A percentile compares a stretch with the other conserved stretches of the same genome.
Evolutionary conservation across 1,139 yeast genomes (phyloP).

Genomic region (Kurtzmaniella quercitrusa): DNA sequence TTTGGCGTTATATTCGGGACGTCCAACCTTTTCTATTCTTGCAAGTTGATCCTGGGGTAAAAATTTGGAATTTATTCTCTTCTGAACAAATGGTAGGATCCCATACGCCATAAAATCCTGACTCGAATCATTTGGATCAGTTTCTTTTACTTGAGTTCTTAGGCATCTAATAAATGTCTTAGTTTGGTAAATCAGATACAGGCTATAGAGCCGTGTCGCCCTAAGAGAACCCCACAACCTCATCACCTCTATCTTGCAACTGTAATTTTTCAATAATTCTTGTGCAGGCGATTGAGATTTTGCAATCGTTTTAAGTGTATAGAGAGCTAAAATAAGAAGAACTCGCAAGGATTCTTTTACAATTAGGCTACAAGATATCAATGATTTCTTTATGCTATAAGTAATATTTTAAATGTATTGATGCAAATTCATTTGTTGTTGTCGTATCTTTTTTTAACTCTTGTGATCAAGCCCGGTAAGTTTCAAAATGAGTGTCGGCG

Average conservation of each 20-base stretch:
- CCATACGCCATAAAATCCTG: conserved; percentile 22
- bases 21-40: not conserved
- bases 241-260: not conserved
- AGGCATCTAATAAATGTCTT: not conserved
- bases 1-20: conserved; percentile 13
- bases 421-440: too few species aligned
- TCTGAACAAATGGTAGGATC: conserved; percentile 26
- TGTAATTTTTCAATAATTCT: not conserved
- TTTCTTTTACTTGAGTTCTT: not conserved
- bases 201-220: not conserved
- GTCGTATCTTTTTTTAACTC: too few species aligned
- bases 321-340: not conserved
- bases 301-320: not conserved
- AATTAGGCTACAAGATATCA: too few species aligned
- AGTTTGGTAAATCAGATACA: not conserved
- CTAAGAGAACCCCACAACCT: not conserved
- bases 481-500: conserved; percentile 66
- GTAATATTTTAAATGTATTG: too few species aligned
- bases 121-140: not conserved
- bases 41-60: conserved; percentile 5
- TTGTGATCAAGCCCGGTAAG: too few species aligned
- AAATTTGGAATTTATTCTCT: conserved; percentile 16
- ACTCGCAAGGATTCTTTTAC: too few species aligned
- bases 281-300: not conserved
- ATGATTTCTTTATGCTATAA: too few species aligned